phyloP scores from a whole-genome alignment of 768 basidiomycete species.

The Russula foetens region DNA sequence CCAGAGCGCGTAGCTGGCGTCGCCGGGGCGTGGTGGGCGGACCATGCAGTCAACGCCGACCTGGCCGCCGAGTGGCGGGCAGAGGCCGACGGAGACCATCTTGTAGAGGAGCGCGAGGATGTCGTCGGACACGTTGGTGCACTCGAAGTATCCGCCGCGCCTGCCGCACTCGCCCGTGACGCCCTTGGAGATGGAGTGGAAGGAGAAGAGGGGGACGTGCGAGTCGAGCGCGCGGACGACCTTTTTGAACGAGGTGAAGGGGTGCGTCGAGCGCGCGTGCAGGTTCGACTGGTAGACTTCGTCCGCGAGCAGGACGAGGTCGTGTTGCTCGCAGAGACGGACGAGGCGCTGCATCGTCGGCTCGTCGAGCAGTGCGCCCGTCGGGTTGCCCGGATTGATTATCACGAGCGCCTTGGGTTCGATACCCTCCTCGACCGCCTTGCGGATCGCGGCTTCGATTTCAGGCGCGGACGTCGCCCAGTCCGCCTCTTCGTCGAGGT shows the following conservation, averaged over 20 bases:
- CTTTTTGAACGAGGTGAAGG: slow-evolving; percentile 94
- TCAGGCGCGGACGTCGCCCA: slow-evolving; percentile 76
- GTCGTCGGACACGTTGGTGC: slow-evolving; percentile 69
- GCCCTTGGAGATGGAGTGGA: slow-evolving; percentile 98
- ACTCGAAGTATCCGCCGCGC: slow-evolving; percentile 96
- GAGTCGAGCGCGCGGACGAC: slow-evolving; percentile 59
- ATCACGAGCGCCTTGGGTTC: slow-evolving; percentile 81
- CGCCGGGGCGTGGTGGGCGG: slow-evolving; percentile 74
- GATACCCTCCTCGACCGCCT: slow-evolving; percentile 53
- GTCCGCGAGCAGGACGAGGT: slow-evolving; percentile 87
- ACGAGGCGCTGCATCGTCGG: slow-evolving; percentile 68
- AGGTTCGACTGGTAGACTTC: slow-evolving; percentile 98
- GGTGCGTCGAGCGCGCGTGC: slow-evolving; percentile 53
- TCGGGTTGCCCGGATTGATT: slow-evolving; percentile 99
- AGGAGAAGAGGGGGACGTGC: slow-evolving; percentile 80
- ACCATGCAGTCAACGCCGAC: slow-evolving; percentile 92
- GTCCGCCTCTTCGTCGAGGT: slow-evolving; percentile 70
- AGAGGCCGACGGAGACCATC: slow-evolving; percentile 86
- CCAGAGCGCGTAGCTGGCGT: slow-evolving; percentile 72
- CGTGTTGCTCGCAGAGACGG: slow-evolving; percentile 76
- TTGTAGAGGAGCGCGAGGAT: slow-evolving; percentile 89
- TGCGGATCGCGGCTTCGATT: slow-evolving; percentile 58
- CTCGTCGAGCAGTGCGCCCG: slow-evolving; percentile 74
- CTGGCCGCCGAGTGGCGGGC: slow-evolving; percentile 86
- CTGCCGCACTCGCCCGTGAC: slow-evolving; percentile 94